Conservation (phyloP, 1,284 basidiomycete genomes). For the Lentinula novae-zelandiae region DNA sequence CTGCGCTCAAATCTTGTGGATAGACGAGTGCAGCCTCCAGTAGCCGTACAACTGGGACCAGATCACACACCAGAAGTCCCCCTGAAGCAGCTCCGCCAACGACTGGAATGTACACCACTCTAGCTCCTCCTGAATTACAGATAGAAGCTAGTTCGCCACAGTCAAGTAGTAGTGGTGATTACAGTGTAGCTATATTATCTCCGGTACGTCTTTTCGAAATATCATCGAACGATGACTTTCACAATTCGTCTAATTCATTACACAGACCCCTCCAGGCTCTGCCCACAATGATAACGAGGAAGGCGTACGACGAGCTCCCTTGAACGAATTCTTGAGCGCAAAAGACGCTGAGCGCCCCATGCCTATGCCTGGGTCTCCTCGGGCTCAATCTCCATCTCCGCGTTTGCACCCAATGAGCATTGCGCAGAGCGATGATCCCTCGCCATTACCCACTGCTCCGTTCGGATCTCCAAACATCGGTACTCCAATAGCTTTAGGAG, state of each 20-base stretch:
- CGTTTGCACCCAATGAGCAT: slow-evolving; percentile 1
- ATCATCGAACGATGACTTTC: not conserved
- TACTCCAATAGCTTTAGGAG: slow-evolving; percentile 1
- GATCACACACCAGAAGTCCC: not conserved
- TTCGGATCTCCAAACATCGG: slow-evolving; percentile 5
- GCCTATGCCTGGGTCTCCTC: slow-evolving; percentile 10
- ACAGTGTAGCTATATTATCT: not conserved
- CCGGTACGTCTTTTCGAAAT: not conserved
- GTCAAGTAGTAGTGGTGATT: slow-evolving; percentile 3
- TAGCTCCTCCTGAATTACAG: not conserved
- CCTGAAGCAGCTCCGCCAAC: not conserved
- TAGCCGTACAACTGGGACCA: slow-evolving; percentile 1
- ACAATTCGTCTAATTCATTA: not conserved
- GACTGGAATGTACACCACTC: slow-evolving; percentile 4
- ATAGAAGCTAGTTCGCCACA: not conserved
- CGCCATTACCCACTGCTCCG: slow-evolving; percentile 6
- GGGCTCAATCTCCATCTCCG: slow-evolving; percentile 1
- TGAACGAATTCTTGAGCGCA: slow-evolving; percentile 12
- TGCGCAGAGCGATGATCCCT: not conserved
- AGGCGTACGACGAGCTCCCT: not conserved
- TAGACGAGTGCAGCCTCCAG: slow-evolving; percentile 7
- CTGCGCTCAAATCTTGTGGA: not conserved
- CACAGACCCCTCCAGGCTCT: slow-evolving; percentile 12
- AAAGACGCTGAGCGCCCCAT: slow-evolving; percentile 10
- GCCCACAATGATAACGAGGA: slow-evolving; percentile 3